phyloP scores from a whole-genome alignment of 768 basidiomycete genomes.

The Pseudohyphozyma bogoriensis region DNA sequence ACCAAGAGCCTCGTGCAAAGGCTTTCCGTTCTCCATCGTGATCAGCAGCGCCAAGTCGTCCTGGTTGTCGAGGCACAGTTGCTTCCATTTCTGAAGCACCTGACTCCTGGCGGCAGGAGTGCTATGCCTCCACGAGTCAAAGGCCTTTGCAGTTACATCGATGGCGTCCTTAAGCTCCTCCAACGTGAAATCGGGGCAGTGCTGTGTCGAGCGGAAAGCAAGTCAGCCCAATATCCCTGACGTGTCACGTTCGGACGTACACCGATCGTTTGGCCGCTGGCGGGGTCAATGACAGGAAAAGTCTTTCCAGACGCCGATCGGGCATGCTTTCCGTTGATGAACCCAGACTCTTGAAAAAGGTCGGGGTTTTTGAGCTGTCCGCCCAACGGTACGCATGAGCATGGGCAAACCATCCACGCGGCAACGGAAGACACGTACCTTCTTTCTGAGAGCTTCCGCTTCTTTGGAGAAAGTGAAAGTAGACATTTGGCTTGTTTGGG shows the following conservation, averaged over 20 bases:
- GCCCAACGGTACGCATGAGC: no score
- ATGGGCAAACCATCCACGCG: no score
- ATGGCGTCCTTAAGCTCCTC: conserved; percentile 78
- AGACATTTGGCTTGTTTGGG: no score
- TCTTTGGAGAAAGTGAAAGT: no score
- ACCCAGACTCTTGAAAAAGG: conserved; percentile 62
- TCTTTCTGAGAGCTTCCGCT: no score
- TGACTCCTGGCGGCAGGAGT: conserved; percentile 42
- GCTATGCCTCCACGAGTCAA: conserved; percentile 75
- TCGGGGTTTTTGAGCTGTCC: conserved; percentile 62
- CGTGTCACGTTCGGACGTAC: no score
- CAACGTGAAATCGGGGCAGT: conserved; percentile 74
- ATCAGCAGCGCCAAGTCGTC: conserved; percentile 63
- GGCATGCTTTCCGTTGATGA: conserved; percentile 53
- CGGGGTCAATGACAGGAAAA: conserved; percentile 55
- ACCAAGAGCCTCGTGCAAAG: conserved; percentile 70
- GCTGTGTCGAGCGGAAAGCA: no score
- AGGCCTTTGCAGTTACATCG: conserved; percentile 64
- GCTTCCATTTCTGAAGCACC: conserved; percentile 57
- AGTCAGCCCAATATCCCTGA: no score
- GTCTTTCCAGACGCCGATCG: not conserved
- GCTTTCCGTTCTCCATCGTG: conserved; percentile 91
- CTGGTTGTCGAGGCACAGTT: conserved; percentile 65
- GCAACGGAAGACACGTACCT: no score
- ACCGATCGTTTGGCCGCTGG: conserved; percentile 70